A percentile compares a stretch with the other conserved stretches of the same genome.
These are phyloP conservation scores for Debaryomyces fabryi DNA, from an alignment of 1,139 yeast species.

Conservation along the genomic window DNA sequence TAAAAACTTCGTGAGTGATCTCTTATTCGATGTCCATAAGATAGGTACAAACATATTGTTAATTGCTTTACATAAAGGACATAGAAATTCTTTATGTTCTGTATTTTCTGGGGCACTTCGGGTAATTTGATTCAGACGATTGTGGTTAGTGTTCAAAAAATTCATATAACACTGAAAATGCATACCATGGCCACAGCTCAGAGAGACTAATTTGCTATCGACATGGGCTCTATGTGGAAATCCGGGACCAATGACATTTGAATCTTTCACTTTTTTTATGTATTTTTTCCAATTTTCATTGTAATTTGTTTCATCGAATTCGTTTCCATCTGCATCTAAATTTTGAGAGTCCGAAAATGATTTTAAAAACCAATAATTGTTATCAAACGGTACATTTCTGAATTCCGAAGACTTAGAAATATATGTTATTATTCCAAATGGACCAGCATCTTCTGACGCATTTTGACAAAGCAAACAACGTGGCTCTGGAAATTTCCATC, in stretches of 20 bases:
- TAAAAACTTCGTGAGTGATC: slow-evolving; percentile 22
- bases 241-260: slow-evolving; percentile 69
- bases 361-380: slow-evolving; percentile 66
- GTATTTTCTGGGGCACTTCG: slow-evolving; percentile 79
- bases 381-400: slow-evolving; percentile 64
- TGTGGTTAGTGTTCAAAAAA: slow-evolving; percentile 55
- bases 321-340: slow-evolving; percentile 46
- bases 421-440: slow-evolving; percentile 74
- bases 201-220: slow-evolving; percentile 57
- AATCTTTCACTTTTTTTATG: slow-evolving; percentile 38
- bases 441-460: slow-evolving; percentile 67
- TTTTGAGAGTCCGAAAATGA: slow-evolving; percentile 59
- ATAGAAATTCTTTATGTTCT: slow-evolving; percentile 72
- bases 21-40: slow-evolving; percentile 48
- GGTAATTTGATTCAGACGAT: slow-evolving; percentile 71
- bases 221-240: slow-evolving; percentile 49
- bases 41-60: slow-evolving; percentile 84
- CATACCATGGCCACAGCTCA: slow-evolving; percentile 94
- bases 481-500: slow-evolving; percentile 77
- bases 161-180: slow-evolving; percentile 78
- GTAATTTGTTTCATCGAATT: slow-evolving; percentile 22
- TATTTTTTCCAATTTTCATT: slow-evolving; percentile 38
- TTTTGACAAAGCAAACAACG: slow-evolving; percentile 90
- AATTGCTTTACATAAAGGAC: slow-evolving; percentile 89
- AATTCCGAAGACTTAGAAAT: slow-evolving; percentile 62